phyloP scores from a whole-genome alignment of 2,329 filamentous ascomycete species.

The Sclerotiophoma versabilis region DNA sequence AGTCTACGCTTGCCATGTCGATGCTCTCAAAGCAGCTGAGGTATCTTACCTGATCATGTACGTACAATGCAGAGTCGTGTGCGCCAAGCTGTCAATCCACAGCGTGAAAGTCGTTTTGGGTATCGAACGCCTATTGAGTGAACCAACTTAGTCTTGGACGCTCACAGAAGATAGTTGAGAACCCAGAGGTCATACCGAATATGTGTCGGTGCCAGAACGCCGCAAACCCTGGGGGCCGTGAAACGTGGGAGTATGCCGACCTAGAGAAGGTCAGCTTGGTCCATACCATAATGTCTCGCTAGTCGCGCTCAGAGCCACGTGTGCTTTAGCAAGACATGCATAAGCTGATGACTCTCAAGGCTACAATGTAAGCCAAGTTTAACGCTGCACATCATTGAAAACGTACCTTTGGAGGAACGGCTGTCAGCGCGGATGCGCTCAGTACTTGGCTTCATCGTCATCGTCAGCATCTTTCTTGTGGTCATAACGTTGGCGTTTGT shows the following conservation, averaged over 20 bases:
- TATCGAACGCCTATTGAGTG: slow-evolving; percentile 38
- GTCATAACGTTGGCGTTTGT: slow-evolving; percentile 79
- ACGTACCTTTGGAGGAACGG: neutral
- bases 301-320: neutral
- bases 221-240: neutral
- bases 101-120: slow-evolving; percentile 19
- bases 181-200: slow-evolving; percentile 32
- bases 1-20: neutral
- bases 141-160: slow-evolving; percentile 27
- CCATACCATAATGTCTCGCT: no score
- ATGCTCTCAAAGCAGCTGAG: neutral
- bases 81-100: neutral
- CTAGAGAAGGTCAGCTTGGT: slow-evolving; percentile 2
- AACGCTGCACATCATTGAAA: neutral
- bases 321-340: neutral
- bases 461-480: slow-evolving; percentile 59
- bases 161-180: slow-evolving; percentile 10
- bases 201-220: slow-evolving; percentile 33
- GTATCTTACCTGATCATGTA: slow-evolving; percentile 1
- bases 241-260: neutral
- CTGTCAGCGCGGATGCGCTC: slow-evolving; percentile 2
- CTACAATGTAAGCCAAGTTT: slow-evolving; percentile 32
- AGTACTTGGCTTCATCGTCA: slow-evolving; percentile 28
- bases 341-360: slow-evolving; percentile 2
- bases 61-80: neutral